Conservation (phyloP, 805 yeast species). For the Tetrapisispora namnaoensis region DNA sequence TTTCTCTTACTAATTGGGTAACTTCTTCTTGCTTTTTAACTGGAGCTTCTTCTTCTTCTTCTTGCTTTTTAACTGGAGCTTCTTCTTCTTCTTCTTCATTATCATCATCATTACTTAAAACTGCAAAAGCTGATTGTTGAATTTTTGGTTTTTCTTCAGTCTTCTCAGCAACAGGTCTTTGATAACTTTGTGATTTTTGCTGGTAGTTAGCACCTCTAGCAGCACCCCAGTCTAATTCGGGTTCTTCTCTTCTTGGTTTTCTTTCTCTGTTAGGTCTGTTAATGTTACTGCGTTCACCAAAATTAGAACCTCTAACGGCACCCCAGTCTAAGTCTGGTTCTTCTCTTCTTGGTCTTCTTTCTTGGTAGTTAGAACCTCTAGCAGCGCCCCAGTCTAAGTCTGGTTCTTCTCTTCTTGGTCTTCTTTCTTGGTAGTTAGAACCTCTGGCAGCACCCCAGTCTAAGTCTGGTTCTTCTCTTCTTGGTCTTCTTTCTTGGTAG, state of each 20-base stretch:
- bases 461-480: slow-evolving; percentile 30
- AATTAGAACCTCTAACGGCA: slow-evolving; percentile 29
- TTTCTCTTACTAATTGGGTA: slow-evolving; percentile 26
- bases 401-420: slow-evolving; percentile 35
- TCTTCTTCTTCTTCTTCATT: slow-evolving; percentile 35
- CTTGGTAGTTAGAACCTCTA: slow-evolving; percentile 30
- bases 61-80: slow-evolving; percentile 6
- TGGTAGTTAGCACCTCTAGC: slow-evolving; percentile 26
- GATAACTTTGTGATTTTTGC: slow-evolving; percentile 8
- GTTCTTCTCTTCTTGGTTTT: slow-evolving; percentile 27
- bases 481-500: slow-evolving; percentile 28
- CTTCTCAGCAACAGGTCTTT: slow-evolving; percentile 11
- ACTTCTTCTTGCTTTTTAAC: slow-evolving; percentile 9
- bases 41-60: slow-evolving; percentile 7
- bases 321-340: slow-evolving; percentile 38
- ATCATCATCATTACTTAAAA: slow-evolving; percentile 43
- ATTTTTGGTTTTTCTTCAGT: slow-evolving; percentile 27
- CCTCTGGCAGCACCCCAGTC: slow-evolving; percentile 30
- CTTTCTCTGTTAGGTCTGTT: slow-evolving; percentile 22
- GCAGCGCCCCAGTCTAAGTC: slow-evolving; percentile 52
- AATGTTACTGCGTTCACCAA: slow-evolving; percentile 2
- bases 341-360: slow-evolving; percentile 26
- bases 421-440: slow-evolving; percentile 28
- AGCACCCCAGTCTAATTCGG: slow-evolving; percentile 40
- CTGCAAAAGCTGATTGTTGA: slow-evolving; percentile 41